phyloP scores from a whole-genome alignment of 225 moss, liverwort and hornwort genomes.

The Marchantia paleacea region DNA sequence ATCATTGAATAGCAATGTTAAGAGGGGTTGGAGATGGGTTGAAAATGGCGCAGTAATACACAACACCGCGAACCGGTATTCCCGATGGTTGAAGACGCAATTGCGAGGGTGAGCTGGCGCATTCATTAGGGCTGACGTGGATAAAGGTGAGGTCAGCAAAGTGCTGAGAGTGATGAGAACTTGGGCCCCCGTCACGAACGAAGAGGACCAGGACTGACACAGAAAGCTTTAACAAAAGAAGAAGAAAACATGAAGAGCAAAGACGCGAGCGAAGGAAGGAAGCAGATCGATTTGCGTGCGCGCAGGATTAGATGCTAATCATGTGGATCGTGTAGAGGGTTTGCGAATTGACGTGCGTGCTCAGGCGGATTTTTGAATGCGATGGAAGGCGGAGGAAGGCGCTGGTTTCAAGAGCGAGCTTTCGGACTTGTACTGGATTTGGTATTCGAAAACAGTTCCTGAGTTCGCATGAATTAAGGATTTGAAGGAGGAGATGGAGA shows the following conservation, averaged over 20 bases:
- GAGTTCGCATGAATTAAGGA: slow-evolving; percentile 24
- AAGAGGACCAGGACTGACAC: background rate
- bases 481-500: slow-evolving; percentile 30
- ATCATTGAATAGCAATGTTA: no score
- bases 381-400: slow-evolving; percentile 1
- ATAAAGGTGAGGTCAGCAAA: background rate
- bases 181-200: background rate
- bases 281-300: background rate
- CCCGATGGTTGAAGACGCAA: background rate
- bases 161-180: background rate
- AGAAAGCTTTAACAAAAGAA: background rate
- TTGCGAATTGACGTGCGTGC: background rate
- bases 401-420: background rate
- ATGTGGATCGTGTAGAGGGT: background rate
- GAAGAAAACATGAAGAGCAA: background rate
- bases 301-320: background rate
- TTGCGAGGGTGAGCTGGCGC: background rate
- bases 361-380: background rate
- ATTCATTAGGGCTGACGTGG: slow-evolving; percentile 18
- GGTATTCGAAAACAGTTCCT: background rate
- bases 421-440: background rate
- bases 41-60: no score
- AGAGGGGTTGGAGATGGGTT: no score
- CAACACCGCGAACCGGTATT: no score
- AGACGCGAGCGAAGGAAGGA: background rate